phyloP scores from a whole-genome alignment of 371 early-diverging fungal genomes.

The Mortierella sp. region DNA sequence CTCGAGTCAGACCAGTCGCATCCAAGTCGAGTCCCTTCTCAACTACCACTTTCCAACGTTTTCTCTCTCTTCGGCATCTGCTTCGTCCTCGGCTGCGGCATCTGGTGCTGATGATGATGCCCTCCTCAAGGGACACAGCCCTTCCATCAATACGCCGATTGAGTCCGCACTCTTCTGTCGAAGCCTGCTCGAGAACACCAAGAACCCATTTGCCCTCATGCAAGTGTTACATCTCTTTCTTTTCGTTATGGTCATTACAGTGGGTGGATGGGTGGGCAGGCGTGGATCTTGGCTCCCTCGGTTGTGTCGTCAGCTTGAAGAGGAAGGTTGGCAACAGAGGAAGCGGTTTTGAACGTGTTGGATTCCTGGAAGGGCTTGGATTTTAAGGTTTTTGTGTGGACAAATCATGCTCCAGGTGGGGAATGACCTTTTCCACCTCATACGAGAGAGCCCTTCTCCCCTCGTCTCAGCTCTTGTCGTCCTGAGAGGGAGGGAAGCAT shows the following conservation, averaged over 20 bases:
- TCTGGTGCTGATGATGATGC: slow-evolving; percentile 45
- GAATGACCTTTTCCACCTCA: no score
- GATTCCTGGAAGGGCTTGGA: no score
- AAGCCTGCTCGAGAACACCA: slow-evolving; percentile 76
- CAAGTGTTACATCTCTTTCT: slow-evolving; percentile 58
- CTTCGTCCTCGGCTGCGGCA: slow-evolving; percentile 15
- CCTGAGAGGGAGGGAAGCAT: no score
- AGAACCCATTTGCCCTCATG: slow-evolving; percentile 79
- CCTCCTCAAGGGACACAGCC: slow-evolving; percentile 45
- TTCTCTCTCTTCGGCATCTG: slow-evolving; percentile 28
- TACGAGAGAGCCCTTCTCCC: no score
- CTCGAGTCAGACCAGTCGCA: slow-evolving; percentile 68
- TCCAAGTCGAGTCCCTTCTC: slow-evolving; percentile 79
- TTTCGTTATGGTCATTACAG: neutral
- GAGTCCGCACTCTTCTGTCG: slow-evolving; percentile 79
- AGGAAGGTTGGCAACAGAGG: no score
- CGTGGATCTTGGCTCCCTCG: no score
- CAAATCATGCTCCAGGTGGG: no score
- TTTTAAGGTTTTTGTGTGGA: no score
- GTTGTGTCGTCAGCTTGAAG: no score
- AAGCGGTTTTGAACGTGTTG: no score
- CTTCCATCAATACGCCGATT: slow-evolving; percentile 72
- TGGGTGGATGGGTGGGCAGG: slow-evolving; percentile 55
- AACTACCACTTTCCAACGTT: slow-evolving; percentile 89
- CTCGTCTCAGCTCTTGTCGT: no score